Percentiles rank a stretch among this genome's conserved stretches.
Conservation (phyloP, 2,329 filamentous ascomycete species). For the Ceratocystis harringtonii region DNA sequence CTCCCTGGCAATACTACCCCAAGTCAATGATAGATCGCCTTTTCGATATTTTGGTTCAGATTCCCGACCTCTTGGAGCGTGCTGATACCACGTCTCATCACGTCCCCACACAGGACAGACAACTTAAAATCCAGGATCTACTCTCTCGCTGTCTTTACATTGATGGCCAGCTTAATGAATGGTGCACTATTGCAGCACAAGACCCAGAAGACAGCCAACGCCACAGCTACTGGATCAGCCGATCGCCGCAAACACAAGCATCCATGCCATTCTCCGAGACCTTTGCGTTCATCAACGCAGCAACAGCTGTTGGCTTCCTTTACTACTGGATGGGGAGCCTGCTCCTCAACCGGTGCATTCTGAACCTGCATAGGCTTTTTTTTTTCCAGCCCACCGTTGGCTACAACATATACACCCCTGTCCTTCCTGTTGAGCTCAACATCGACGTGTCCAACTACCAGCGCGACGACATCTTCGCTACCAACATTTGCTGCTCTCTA, state of each 20-base stretch:
- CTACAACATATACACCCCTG: constrained; percentile 26
- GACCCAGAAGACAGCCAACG: constrained; percentile 18
- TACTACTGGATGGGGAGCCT: constrained; percentile 41
- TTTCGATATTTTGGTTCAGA: constrained; percentile 34
- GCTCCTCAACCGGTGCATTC: constrained; percentile 34
- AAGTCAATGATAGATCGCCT: constrained; percentile 38
- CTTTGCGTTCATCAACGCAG: constrained; percentile 31
- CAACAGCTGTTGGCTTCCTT: constrained; percentile 33
- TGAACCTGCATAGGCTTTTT: constrained; percentile 30
- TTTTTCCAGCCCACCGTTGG: constrained; percentile 31
- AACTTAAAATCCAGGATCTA: constrained; percentile 33
- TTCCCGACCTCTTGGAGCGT: constrained; percentile 34
- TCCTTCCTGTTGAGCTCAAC: constrained; percentile 26
- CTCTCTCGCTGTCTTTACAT: constrained; percentile 33
- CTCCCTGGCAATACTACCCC: constrained; percentile 38
- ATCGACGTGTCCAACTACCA: constrained; percentile 32
- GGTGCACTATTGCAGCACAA: constrained; percentile 27
- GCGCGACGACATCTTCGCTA: constrained; percentile 31
- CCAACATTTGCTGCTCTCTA: constrained; percentile 36
- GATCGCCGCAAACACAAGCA: constrained; percentile 19
- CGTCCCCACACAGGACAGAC: constrained; percentile 29
- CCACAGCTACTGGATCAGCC: constrained; percentile 25
- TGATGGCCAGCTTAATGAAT: constrained; percentile 34
- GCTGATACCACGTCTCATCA: constrained; percentile 30
- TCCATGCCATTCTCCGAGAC: constrained; percentile 31